Conservation (phyloP, 2,329 filamentous ascomycete species). For the Cercospora beticola region DNA sequence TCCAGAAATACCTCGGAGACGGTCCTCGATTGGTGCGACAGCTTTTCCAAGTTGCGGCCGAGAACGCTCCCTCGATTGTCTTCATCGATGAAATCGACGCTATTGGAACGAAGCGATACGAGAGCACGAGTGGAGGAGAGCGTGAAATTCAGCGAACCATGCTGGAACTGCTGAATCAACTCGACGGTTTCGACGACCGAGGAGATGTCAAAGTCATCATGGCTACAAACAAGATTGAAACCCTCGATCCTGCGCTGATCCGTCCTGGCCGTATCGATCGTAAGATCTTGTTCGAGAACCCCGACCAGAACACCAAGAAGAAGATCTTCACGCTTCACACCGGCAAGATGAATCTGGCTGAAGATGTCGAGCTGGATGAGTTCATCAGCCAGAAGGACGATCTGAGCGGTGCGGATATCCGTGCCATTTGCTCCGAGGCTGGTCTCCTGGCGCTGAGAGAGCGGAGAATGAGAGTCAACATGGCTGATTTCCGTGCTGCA, state of each 20-base stretch:
- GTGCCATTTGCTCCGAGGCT: conserved; percentile 97
- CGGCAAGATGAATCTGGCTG: conserved; percentile 94
- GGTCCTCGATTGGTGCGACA: conserved; percentile 92
- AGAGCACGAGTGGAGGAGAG: conserved; percentile 94
- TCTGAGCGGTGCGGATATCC: conserved; percentile 94
- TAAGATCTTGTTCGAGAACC: conserved; percentile 83
- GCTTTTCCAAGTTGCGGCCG: conserved; percentile 92
- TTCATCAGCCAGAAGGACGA: conserved; percentile 99
- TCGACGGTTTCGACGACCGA: conserved; percentile 97
- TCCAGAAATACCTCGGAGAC: conserved; percentile 98
- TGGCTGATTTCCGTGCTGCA: conserved; percentile 94
- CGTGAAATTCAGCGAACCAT: conserved; percentile 97
- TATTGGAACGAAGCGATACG: conserved; percentile 97
- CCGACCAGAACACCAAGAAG: conserved; percentile 83
- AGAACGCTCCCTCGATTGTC: conserved; percentile 94
- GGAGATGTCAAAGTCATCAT: conserved; percentile 99
- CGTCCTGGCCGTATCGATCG: conserved; percentile 96
- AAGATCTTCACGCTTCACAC: conserved; percentile 99
- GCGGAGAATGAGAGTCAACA: conserved; percentile 95
- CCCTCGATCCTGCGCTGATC: conserved; percentile 91
- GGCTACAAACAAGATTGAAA: conserved; percentile 99
- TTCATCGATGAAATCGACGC: conserved; percentile 99
- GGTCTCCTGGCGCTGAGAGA: conserved; percentile 92
- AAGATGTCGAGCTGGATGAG: conserved; percentile 97
- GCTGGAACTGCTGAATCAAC: conserved; percentile 95